Evolutionary conservation across 768 basidiomycete species (phyloP).

Genomic region (Boletellus ananas): DNA sequence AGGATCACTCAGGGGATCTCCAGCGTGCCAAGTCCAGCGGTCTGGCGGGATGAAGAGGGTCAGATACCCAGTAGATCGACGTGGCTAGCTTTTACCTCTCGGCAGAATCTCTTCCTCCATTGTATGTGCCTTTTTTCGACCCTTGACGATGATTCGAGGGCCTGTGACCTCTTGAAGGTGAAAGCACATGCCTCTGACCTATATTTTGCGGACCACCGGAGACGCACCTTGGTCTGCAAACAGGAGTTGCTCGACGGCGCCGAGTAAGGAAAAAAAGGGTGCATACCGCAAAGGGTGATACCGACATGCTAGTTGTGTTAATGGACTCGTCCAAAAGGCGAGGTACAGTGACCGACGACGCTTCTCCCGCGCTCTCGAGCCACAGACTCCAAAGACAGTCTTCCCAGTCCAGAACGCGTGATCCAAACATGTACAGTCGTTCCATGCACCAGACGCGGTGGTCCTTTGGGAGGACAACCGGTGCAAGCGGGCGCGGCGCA

Average conservation of each 20-base stretch:
- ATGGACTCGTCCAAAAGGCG: conserved; percentile 4
- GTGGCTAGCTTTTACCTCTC: conserved; percentile 33
- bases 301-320: conserved; percentile 10
- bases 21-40: conserved; percentile 13
- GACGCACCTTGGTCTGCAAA: conserved; percentile 38
- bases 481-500: conserved; percentile 41
- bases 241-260: not conserved
- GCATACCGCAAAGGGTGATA: conserved; percentile 20
- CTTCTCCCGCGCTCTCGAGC: conserved; percentile 49
- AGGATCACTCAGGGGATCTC: conserved; percentile 13
- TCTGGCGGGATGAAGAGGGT: conserved; percentile 6
- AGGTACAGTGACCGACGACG: conserved; percentile 18
- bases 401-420: conserved; percentile 53
- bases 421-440: conserved; percentile 43
- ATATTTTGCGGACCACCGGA: conserved; percentile 45
- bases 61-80: not conserved
- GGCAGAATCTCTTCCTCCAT: conserved; percentile 58
- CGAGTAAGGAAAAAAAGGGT: not conserved
- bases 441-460: conserved; percentile 61
- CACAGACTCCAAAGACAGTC: conserved; percentile 66
- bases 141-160: conserved; percentile 31
- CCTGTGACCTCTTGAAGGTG: conserved; percentile 37
- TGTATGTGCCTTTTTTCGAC: conserved; percentile 42
- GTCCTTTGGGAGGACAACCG: conserved; percentile 42
- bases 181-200: conserved; percentile 53